Conservation (phyloP, 768 basidiomycete species). For the Gymnopilus junonius region DNA sequence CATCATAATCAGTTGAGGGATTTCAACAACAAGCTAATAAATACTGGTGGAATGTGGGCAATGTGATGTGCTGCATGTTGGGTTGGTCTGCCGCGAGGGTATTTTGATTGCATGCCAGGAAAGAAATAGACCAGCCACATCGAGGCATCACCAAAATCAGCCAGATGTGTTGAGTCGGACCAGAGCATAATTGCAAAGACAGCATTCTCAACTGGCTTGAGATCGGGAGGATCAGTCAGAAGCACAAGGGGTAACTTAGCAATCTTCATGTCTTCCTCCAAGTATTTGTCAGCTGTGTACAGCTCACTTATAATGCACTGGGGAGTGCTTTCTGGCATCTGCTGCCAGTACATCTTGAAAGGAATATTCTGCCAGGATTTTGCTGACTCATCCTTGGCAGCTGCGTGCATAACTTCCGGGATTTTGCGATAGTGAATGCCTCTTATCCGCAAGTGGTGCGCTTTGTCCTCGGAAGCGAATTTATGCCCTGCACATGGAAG, state of each 20-base stretch:
- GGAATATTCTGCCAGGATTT: constrained; percentile 29
- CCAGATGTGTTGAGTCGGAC: constrained; percentile 40
- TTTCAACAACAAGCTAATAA: no score
- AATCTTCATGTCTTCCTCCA: constrained; percentile 20
- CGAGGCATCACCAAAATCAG: constrained; percentile 36
- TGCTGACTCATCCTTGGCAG: constrained; percentile 14
- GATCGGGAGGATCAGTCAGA: constrained; percentile 9
- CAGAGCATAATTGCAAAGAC: constrained; percentile 34
- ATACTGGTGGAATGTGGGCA: constrained; percentile 43
- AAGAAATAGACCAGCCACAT: constrained; percentile 46
- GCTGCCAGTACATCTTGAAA: constrained; percentile 26
- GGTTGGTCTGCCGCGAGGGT: constrained; percentile 31
- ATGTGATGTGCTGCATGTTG: constrained; percentile 38
- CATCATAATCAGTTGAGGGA: not conserved
- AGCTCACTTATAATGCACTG: constrained; percentile 21
- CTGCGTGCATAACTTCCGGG: constrained; percentile 14
- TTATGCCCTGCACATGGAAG: constrained; percentile 23
- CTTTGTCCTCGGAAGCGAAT: constrained; percentile 24
- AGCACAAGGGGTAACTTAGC: constrained; percentile 7
- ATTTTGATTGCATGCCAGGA: constrained; percentile 44
- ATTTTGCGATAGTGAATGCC: constrained; percentile 30
- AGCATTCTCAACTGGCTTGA: constrained; percentile 20
- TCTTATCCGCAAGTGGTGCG: constrained; percentile 32
- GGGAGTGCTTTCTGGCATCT: not conserved
- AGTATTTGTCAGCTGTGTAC: constrained; percentile 23